Conservation (phyloP, 1,284 basidiomycete genomes). For the Ceratobasidium sp. region DNA sequence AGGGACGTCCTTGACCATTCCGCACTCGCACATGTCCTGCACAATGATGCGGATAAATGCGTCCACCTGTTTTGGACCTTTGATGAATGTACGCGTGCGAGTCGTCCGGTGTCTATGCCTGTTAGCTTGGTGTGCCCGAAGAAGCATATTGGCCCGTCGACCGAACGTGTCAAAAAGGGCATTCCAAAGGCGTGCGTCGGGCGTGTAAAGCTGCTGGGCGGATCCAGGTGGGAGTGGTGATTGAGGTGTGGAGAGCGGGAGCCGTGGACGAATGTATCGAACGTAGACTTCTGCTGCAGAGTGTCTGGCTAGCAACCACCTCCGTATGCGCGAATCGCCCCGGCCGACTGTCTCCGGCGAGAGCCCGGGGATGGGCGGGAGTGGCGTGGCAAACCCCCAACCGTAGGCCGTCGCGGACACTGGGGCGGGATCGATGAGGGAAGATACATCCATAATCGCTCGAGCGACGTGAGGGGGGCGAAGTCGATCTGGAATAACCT, state of each 20-base stretch:
- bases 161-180: slow-evolving; percentile 68
- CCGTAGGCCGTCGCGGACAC: not conserved
- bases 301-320: slow-evolving; percentile 53
- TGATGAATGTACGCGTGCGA: not conserved
- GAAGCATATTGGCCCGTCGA: slow-evolving; percentile 55
- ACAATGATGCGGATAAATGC: slow-evolving; percentile 21
- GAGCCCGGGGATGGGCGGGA: slow-evolving; percentile 42
- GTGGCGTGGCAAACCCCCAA: slow-evolving; percentile 58
- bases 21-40: slow-evolving; percentile 32
- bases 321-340: slow-evolving; percentile 50
- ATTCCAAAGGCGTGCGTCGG: slow-evolving; percentile 78
- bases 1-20: slow-evolving; percentile 19
- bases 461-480: not conserved
- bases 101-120: not conserved
- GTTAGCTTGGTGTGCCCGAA: slow-evolving; percentile 10
- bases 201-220: slow-evolving; percentile 57
- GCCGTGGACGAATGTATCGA: slow-evolving; percentile 24
- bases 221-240: slow-evolving; percentile 4
- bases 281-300: slow-evolving; percentile 33
- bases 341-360: slow-evolving; percentile 37
- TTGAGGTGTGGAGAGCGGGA: not conserved
- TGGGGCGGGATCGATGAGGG: not conserved
- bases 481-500: not conserved
- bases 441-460: slow-evolving; percentile 10
- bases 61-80: slow-evolving; percentile 15